These are phyloP conservation scores for Canavalia ensiformis DNA, from an alignment of 306 rosid species.

Conservation along the genomic window DNA sequence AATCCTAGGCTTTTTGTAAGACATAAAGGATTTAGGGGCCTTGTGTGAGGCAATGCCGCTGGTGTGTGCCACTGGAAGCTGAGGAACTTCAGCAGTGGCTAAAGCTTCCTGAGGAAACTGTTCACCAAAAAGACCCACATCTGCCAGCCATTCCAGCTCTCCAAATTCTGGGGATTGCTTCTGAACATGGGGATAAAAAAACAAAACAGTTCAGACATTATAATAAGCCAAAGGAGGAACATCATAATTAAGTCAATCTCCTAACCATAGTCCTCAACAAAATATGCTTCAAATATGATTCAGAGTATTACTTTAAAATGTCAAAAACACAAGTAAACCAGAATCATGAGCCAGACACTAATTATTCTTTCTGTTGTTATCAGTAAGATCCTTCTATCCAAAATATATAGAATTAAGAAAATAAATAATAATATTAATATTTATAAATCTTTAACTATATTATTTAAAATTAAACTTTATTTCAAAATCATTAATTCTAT, in stretches of 20 bases:
- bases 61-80: conserved; percentile 68
- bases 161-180: conserved; percentile 84
- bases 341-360: not conserved
- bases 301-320: not conserved
- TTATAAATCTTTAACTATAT: too few species aligned
- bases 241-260: conserved; percentile 22
- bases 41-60: conserved; percentile 57
- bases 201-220: not conserved
- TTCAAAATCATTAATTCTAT: too few species aligned
- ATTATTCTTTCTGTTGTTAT: too few species aligned
- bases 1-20: conserved; percentile 83
- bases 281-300: conserved; percentile 17
- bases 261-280: conserved; percentile 20
- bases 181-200: conserved; percentile 49
- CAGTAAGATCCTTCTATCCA: too few species aligned
- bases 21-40: conserved; percentile 60
- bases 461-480: too few species aligned
- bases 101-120: conserved; percentile 70
- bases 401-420: too few species aligned
- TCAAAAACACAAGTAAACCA: not conserved
- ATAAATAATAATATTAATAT: too few species aligned
- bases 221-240: not conserved
- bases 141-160: conserved; percentile 92
- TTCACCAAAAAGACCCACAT: conserved; percentile 75
- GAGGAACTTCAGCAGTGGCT: conserved; percentile 97